A percentile compares a stretch with the other conserved stretches of the same genome.
Conservation (phyloP, 306 rosid species). For the Quercus agrifolia region DNA sequence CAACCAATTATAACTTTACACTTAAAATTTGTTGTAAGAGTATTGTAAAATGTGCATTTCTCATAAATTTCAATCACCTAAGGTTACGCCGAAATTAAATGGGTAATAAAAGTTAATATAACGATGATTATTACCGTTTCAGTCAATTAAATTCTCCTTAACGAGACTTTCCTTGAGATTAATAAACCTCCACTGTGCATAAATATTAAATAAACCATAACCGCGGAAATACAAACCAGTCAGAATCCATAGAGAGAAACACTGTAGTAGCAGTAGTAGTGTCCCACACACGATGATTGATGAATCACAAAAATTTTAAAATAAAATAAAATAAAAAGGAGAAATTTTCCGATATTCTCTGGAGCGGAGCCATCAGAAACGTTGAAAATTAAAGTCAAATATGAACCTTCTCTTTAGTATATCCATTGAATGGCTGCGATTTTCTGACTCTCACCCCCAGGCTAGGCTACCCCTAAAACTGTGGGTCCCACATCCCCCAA, state of each 20-base stretch:
- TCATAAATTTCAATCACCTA: too few species aligned
- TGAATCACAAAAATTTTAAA: too few species aligned
- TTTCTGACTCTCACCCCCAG: constrained; percentile 23
- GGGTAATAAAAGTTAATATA: background rate
- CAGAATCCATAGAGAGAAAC: too few species aligned
- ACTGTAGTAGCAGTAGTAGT: too few species aligned
- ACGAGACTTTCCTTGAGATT: background rate
- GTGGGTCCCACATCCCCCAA: constrained; percentile 20
- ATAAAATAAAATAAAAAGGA: background rate
- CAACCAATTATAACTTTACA: rapidly evolving
- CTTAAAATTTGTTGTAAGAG: too few species aligned
- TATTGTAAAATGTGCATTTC: rapidly evolving
- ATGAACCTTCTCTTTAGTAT: background rate
- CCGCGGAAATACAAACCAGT: too few species aligned
- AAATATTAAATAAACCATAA: background rate
- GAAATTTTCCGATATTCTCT: background rate
- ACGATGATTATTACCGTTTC: background rate
- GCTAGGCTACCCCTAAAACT: background rate
- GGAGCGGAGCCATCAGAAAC: background rate
- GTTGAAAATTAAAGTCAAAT: constrained; percentile 11
- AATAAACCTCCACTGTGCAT: background rate
- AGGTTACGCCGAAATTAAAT: too few species aligned
- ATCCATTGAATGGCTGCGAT: constrained; percentile 27
- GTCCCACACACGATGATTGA: too few species aligned
- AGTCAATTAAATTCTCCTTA: background rate